phyloP scores from a whole-genome alignment of 768 basidiomycete genomes.

The Coprinellus micaceus region DNA sequence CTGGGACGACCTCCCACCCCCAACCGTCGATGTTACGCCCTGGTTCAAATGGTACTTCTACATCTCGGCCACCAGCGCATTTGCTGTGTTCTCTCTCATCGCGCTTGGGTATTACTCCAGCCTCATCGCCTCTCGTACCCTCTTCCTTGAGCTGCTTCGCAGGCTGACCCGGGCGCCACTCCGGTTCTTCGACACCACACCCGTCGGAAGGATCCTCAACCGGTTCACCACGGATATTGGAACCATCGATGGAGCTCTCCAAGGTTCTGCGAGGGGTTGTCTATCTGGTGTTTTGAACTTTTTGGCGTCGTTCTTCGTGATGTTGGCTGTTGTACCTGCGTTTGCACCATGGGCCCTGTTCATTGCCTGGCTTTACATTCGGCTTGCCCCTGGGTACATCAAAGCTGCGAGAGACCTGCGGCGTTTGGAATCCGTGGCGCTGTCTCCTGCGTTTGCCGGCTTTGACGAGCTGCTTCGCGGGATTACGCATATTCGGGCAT shows the following conservation, averaged over 20 bases:
- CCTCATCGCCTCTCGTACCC: constrained; percentile 58
- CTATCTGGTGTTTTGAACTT: constrained; percentile 59
- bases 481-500: constrained; percentile 64
- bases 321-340: constrained; percentile 57
- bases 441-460: constrained; percentile 70
- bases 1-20: constrained; percentile 53
- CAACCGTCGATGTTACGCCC: constrained; percentile 55
- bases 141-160: constrained; percentile 53
- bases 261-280: constrained; percentile 51
- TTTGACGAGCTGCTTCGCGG: constrained; percentile 71
- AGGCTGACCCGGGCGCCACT: constrained; percentile 59
- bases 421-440: constrained; percentile 59
- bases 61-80: constrained; percentile 57
- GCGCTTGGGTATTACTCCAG: constrained; percentile 66
- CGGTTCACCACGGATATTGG: constrained; percentile 77
- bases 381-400: constrained; percentile 59
- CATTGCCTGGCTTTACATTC: constrained; percentile 67
- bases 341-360: constrained; percentile 65
- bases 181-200: constrained; percentile 71
- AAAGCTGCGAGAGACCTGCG: constrained; percentile 63
- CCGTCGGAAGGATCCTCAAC: constrained; percentile 75
- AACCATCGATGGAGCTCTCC: constrained; percentile 64
- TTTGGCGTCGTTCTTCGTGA: constrained; percentile 58
- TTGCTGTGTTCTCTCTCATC: constrained; percentile 51
- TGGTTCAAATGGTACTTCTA: constrained; percentile 65